Evolutionary conservation across 371 early-diverging fungal genomes (phyloP), one percentile per base, ranked within the genome.

Genomic region (Rhizopus arrhizus): DNA sequence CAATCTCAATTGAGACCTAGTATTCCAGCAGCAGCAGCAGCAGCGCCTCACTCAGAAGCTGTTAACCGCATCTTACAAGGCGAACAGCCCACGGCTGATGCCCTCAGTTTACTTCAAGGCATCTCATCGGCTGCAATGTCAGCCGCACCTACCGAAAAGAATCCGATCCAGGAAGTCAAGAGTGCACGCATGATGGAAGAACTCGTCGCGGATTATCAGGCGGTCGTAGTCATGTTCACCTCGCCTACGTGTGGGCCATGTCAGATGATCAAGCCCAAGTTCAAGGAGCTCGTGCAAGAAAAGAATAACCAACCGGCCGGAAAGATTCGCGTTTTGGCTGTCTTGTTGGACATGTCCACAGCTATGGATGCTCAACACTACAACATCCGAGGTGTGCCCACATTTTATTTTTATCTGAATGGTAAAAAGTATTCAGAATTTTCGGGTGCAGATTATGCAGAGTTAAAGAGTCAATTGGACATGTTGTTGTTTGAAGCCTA

Each of bases 181-280:
- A 81, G 69, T 54, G 72, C 68, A 1, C 16, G 59, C 36, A 56
- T 59, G 40, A 72, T 77, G 33, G 68, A 75, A 34, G 55, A 58
- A 8, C 68, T 74, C 16, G 74, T 87, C 22, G 58, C 72, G 3
- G 56, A 66, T 3, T 81, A 86, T 49, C 70, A 76, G 1, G 85
- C 85, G 3, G 88, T 88, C 3, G 85, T 77, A 31, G 86, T 88
- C n/a, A 87, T 87, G 57, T 91, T 92, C 62, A 92, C 91, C 3
- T 86, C 88, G 2, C 80, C 81, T 0, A 83, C 79, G 3, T 91
- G 92, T 60, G 84, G 84, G 5, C 92, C 92, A 4, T 91, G 92
- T 61, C 77, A 81, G 46, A 73, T 84, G 38, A 91, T 91, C 49
- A 82, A 82, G 34, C 92, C 92, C 16, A 81, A 87, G 40, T 91